Base-by-base conservation (phyloP, 768 basidiomycete genomes). In the Mycena rebaudengoi region DNA sequence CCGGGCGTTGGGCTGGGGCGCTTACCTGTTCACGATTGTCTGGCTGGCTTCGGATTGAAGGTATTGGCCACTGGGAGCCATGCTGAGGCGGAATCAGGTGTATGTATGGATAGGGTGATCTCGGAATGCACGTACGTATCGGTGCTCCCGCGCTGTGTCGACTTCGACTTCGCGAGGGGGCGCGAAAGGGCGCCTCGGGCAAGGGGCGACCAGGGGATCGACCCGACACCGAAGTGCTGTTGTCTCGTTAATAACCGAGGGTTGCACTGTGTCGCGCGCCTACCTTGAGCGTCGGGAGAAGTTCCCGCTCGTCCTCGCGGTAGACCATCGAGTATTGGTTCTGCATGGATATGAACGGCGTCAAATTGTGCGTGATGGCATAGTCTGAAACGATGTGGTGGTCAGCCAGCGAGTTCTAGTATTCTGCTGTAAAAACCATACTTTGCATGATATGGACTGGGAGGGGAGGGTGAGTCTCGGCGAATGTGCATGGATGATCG, bases 291-390 rank as follows among this genome's bases (percentile, higher is more conserved):
- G 83, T 84, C 4, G 88, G 88, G 69, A 88, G 85, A 85, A 87
- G 86, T 69, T 87, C 86, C 3, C 86, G 78, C 70, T 87, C 88
- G 65, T 91, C 88, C 71, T 91, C 89, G 16, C 89, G 78, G 67
- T 91, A 90, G 13, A 88, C 64, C 11, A 88, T 72, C 60, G 77
- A 86, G 72, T 91, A 83, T 61, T 87, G 86, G 70, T 90, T 90
- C 72, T 90, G 88, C 89, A 90, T 88, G 2, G 85, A 86, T 67
- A 90, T 86, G 75, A 91, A 90, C 0, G 84, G 85, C 0, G 85
- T 86, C 4, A 86, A 72, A 8, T 83, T 81, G 71, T 90, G 85
- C 41, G 77, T 71, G 60, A 88, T 84, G 2, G 88, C 88, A 67
- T 89, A 88, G 69, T 86, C 87, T 88, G 55, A 10, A 49, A 29